Evolutionary conservation across 2,329 filamentous ascomycete genomes (phyloP).

Genomic region (Pleoardoris graminearum): DNA sequence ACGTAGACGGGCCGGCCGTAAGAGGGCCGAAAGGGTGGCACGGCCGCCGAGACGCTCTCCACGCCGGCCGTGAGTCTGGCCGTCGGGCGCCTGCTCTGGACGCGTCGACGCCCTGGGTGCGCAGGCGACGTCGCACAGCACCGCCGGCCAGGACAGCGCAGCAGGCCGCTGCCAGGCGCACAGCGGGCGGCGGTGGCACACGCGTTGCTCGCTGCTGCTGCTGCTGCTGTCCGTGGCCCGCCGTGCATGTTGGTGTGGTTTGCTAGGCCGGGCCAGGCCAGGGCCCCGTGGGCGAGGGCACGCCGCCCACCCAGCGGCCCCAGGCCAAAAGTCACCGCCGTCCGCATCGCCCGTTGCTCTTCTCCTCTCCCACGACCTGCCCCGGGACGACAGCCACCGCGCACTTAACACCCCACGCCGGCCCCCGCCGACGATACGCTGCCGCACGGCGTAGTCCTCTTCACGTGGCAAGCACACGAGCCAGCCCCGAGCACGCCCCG

Average conservation of each 20-base stretch:
- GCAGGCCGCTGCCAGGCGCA: no score
- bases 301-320: not conserved
- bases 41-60: no score
- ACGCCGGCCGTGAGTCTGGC: conserved; percentile 2
- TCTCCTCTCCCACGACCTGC: not conserved
- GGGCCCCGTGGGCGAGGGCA: not conserved
- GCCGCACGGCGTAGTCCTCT: conserved; percentile 24
- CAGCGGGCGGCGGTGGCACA: no score
- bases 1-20: no score
- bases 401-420: conserved; percentile 8
- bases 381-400: not conserved
- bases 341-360: conserved; percentile 4
- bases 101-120: no score
- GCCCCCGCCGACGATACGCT: conserved; percentile 27
- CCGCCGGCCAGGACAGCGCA: not conserved
- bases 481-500: not conserved
- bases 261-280: not conserved
- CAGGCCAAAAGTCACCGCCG: not conserved
- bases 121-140: not conserved
- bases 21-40: no score
- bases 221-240: not conserved
- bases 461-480: conserved; percentile 40
- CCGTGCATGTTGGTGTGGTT: conserved; percentile 4
- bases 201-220: not conserved
- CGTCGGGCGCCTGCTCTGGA: not conserved